These are phyloP conservation scores for Cenococcum geophilum DNA, from an alignment of 495 filamentous ascomycete genomes.

Conservation along the genomic window DNA sequence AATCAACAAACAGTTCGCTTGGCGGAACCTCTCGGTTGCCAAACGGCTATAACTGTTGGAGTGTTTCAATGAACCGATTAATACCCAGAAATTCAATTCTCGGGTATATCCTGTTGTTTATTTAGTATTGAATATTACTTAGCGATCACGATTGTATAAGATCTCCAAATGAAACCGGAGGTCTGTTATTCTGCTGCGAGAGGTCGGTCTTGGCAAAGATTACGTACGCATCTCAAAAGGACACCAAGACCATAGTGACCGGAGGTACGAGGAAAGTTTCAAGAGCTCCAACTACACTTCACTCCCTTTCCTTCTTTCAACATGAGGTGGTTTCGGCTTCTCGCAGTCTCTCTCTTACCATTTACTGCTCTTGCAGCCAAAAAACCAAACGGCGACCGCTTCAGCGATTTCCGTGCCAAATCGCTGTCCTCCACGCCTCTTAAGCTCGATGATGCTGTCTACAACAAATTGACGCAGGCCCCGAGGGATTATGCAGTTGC, in stretches of 20 bases:
- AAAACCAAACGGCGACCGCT: conserved; percentile 50
- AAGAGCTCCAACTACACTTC: conserved; percentile 15
- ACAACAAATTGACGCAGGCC: conserved; percentile 63
- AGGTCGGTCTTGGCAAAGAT: conserved; percentile 13
- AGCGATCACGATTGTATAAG: too few species aligned
- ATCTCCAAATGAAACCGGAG: too few species aligned
- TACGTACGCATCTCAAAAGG: conserved; percentile 21
- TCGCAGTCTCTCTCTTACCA: conserved; percentile 49
- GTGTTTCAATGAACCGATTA: not conserved
- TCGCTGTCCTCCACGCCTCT: conserved; percentile 61
- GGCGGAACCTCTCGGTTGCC: not conserved
- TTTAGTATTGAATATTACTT: too few species aligned
- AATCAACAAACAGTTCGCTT: conserved; percentile 9
- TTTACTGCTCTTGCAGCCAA: conserved; percentile 53
- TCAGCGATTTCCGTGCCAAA: conserved; percentile 61
- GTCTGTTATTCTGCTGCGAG: not conserved
- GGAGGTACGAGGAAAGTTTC: conserved; percentile 4
- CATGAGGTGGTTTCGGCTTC: conserved; percentile 45
- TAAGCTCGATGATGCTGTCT: conserved; percentile 68
- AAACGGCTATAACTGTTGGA: not conserved
- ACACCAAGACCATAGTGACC: conserved; percentile 9
- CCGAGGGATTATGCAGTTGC: conserved; percentile 80
- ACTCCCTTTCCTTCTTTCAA: conserved; percentile 15
- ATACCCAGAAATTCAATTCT: not conserved
- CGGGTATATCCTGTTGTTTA: not conserved